Evolutionary conservation across 2,329 filamentous ascomycete genomes (phyloP).

Genomic region (Phaeosphaeriaceae sp.): DNA sequence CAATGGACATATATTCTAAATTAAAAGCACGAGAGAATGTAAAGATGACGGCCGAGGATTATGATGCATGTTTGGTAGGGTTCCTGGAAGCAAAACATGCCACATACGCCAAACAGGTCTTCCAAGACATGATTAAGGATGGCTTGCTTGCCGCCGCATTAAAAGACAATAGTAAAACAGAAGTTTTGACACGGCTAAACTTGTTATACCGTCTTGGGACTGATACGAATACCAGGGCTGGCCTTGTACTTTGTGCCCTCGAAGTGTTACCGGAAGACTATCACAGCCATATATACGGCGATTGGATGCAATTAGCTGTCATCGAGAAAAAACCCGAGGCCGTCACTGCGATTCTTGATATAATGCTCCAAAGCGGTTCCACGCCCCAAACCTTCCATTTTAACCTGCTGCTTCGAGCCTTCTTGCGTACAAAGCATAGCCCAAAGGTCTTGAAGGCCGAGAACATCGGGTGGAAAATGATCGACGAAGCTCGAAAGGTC

Average conservation of each 20-base stretch:
- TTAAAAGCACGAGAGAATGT: conserved; percentile 66
- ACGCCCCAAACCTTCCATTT: conserved; percentile 75
- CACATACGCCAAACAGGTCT: conserved; percentile 74
- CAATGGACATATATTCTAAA: conserved; percentile 55
- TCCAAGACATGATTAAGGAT: conserved; percentile 85
- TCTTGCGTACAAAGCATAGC: conserved; percentile 61
- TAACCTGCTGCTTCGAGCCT: conserved; percentile 81
- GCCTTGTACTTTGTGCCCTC: conserved; percentile 50
- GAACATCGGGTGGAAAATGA: conserved; percentile 46
- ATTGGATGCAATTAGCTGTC: conserved; percentile 86
- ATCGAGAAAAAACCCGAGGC: conserved; percentile 66
- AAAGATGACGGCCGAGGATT: conserved; percentile 73
- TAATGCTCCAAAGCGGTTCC: conserved; percentile 75
- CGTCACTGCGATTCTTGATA: conserved; percentile 72
- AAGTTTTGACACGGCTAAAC: conserved; percentile 34
- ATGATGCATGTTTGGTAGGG: conserved; percentile 73
- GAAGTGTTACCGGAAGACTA: conserved; percentile 58
- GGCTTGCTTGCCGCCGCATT: conserved; percentile 52
- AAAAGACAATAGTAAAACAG: conserved; percentile 30
- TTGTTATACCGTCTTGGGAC: conserved; percentile 37
- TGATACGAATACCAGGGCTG: conserved; percentile 37
- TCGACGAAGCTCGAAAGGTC: conserved; percentile 27
- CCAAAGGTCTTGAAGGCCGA: conserved; percentile 38
- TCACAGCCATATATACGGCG: conserved; percentile 84
- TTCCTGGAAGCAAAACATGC: conserved; percentile 72